A percentile compares a stretch with the other conserved stretches of the same genome.
Evolutionary conservation across 1,284 basidiomycete species (phyloP).

Genomic region (Moesziomyces parantarcticus): DNA sequence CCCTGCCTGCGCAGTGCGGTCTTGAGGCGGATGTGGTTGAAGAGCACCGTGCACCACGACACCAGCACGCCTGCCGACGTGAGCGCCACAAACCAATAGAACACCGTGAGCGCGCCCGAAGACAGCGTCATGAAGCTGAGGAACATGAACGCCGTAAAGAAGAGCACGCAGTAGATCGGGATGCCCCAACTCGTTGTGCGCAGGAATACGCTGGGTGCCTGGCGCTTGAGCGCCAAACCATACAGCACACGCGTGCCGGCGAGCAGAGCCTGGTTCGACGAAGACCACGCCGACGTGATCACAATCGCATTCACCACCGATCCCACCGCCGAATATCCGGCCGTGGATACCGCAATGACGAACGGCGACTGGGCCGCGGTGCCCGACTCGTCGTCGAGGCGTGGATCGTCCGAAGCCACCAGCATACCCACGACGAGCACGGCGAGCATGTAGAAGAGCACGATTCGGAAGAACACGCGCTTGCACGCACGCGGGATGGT

Average conservation of each 20-base stretch:
- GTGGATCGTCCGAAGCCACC: slow-evolving; percentile 73
- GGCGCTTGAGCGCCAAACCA: slow-evolving; percentile 78
- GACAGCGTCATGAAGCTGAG: slow-evolving; percentile 74
- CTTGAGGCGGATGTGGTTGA: slow-evolving; percentile 80
- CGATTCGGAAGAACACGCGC: slow-evolving; percentile 79
- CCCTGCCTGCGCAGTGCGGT: slow-evolving; percentile 75
- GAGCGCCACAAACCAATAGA: slow-evolving; percentile 72
- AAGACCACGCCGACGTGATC: slow-evolving; percentile 84
- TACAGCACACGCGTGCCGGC: slow-evolving; percentile 80
- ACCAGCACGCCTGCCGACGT: slow-evolving; percentile 76
- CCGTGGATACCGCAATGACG: slow-evolving; percentile 66
- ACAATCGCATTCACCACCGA: slow-evolving; percentile 78
- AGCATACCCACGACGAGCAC: slow-evolving; percentile 78
- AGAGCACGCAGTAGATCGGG: slow-evolving; percentile 78
- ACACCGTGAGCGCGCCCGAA: slow-evolving; percentile 73
- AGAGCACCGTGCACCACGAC: slow-evolving; percentile 84
- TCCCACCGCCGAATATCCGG: slow-evolving; percentile 69
- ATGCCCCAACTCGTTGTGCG: slow-evolving; percentile 78
- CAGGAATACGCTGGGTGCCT: slow-evolving; percentile 80
- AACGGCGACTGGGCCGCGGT: slow-evolving; percentile 50
- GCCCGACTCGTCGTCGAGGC: slow-evolving; percentile 40
- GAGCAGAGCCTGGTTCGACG: slow-evolving; percentile 84
- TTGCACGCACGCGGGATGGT: slow-evolving; percentile 66
- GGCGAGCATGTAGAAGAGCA: slow-evolving; percentile 73
- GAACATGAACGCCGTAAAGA: slow-evolving; percentile 77